Percentiles rank a stretch among this genome's conserved stretches.
Evolutionary conservation across 73 alveolate species (phyloP).

Genomic region (Paramecium caudatum): DNA sequence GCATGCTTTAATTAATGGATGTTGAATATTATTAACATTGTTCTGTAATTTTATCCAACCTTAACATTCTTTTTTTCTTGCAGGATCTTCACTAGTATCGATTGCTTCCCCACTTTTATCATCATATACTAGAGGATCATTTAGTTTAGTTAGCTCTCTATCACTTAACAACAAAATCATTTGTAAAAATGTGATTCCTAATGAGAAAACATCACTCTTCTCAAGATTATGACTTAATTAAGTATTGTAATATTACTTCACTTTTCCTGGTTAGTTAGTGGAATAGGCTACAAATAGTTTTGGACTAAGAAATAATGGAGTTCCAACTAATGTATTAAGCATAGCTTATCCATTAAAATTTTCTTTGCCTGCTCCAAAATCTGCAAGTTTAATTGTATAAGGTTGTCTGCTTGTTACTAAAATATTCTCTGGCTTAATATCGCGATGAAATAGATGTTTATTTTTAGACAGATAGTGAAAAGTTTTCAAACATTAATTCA

Average conservation of each 20-base stretch:
- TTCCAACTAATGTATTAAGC: constrained; percentile 66
- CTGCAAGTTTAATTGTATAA: constrained; percentile 39
- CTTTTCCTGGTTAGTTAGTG: constrained; percentile 26
- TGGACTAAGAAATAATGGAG: constrained; percentile 49
- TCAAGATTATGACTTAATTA: constrained; percentile 44
- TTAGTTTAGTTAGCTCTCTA: constrained; percentile 18
- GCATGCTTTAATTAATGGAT: constrained; percentile 36
- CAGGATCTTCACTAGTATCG: constrained; percentile 53
- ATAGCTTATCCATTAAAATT: constrained; percentile 16
- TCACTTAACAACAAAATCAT: constrained; percentile 8
- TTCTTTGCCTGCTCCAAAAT: constrained; percentile 66
- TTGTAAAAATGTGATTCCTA: constrained; percentile 48
- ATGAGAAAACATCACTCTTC: constrained; percentile 50
- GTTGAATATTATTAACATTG: neutral
- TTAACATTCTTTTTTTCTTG: neutral
- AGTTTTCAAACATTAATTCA: constrained; percentile 60
- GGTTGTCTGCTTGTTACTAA: neutral
- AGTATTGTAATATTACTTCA: constrained; percentile 2
- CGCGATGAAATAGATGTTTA: constrained; percentile 53
- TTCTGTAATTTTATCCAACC: constrained; percentile 60
- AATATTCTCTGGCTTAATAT: constrained; percentile 52
- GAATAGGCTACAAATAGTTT: constrained; percentile 13
- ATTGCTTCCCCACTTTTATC: constrained; percentile 44
- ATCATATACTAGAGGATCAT: constrained; percentile 54
- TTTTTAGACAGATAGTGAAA: constrained; percentile 47